phyloP scores from a whole-genome alignment of 495 filamentous ascomycete species.

The Penicillium tannophilum region DNA sequence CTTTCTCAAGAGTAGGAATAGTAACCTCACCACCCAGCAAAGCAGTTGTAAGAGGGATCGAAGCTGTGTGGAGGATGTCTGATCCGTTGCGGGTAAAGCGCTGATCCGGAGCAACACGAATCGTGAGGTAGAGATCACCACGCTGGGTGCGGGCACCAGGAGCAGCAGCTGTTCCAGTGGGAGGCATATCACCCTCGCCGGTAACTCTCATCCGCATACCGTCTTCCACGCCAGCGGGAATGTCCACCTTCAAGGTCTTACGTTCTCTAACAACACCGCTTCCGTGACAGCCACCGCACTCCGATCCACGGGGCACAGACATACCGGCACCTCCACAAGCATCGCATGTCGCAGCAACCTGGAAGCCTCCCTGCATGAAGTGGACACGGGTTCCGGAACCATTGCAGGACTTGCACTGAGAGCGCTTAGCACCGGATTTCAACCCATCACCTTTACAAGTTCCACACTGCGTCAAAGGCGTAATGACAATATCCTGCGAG shows the following conservation, averaged over 20 bases:
- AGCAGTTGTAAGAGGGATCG: constrained; percentile 90
- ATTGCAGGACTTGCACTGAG: constrained; percentile 75
- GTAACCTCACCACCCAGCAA: constrained; percentile 86
- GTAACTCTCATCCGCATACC: constrained; percentile 84
- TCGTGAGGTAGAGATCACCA: constrained; percentile 86
- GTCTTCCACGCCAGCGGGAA: constrained; percentile 92
- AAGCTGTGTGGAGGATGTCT: constrained; percentile 89
- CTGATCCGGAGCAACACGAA: constrained; percentile 79
- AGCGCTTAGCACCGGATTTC: constrained; percentile 74
- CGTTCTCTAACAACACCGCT: constrained; percentile 76
- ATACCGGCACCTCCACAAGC: constrained; percentile 76
- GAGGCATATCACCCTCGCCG: constrained; percentile 84
- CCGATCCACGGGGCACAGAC: constrained; percentile 69
- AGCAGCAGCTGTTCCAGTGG: constrained; percentile 63
- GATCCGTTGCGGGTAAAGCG: constrained; percentile 84
- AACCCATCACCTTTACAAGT: constrained; percentile 82
- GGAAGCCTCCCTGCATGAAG: constrained; percentile 88
- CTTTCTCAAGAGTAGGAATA: constrained; percentile 86
- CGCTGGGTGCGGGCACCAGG: constrained; percentile 59
- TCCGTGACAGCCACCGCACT: constrained; percentile 77
- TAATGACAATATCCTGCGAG: constrained; percentile 74
- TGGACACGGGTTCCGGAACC: constrained; percentile 87
- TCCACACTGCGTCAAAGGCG: constrained; percentile 73
- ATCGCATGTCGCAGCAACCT: constrained; percentile 87
- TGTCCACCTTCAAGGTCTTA: constrained; percentile 81